Evolutionary conservation across 345 rosid genomes (phyloP), one percentile per base, ranked within the genome.

Genomic region (Salix arbutifolia): DNA sequence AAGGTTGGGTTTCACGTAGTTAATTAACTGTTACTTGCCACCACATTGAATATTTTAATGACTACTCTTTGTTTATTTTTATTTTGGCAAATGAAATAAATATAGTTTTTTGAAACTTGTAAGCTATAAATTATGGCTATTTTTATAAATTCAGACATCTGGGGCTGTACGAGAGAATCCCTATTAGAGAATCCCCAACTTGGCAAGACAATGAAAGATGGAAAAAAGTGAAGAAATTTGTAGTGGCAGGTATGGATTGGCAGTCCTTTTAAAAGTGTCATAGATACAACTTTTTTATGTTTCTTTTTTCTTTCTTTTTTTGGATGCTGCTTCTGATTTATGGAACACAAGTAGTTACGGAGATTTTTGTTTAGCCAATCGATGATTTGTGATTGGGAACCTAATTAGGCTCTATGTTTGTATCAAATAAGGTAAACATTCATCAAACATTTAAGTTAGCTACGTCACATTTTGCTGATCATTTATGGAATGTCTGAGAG

Each of bases 1-100:
- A 77, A 90, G 92, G 85, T 86, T 89, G 88, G 96, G 85, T 77
- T 83, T 84, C 83, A 86, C 87, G 72, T 91, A 82, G 73, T 64
- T 81, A 73, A 88, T 76, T 80, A 76, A 65, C 68, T 40, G 50
- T 83, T 65, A 69, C 58, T 67, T 72, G 17, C 67, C 26, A 26
- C 61, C 18, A 38, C 26, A 74, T 7, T 19, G 65, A 26, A 33
- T 69, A 65, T 14, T 58, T 40, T 19, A 37, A 2, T 70, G 40
- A 18, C 7, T 12, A 67, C 7, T 78, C n/a, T 70, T 44, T 48
- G 6, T 67, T 53, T 50, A 73, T 62, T 65, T 35, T 19, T 40
- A 23, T 40, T 35, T 56, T 62, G 64, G 73, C 13, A 53, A 77
- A 67, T 75, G 71, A 76, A 77, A 65, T 76, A 78, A 76, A 82